phyloP scores from a whole-genome alignment of 2,329 filamentous ascomycete species.

The Colletotrichum sp. region DNA sequence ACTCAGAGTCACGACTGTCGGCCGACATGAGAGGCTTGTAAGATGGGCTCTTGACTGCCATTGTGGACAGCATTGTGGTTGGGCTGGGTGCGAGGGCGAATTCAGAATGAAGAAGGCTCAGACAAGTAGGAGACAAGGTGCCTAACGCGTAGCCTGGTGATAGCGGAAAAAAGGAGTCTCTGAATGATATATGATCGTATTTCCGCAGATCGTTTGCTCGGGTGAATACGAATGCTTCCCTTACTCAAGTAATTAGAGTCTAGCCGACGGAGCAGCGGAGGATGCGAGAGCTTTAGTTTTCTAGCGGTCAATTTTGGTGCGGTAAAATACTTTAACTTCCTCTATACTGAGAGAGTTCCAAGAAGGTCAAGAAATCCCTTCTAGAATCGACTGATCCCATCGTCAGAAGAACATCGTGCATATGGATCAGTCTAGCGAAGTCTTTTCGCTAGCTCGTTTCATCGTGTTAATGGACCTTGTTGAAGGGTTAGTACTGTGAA shows the following conservation, averaged over 20 bases:
- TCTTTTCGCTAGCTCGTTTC: neutral
- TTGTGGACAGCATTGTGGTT: neutral
- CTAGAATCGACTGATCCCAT: neutral
- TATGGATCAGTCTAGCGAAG: neutral
- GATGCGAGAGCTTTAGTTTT: neutral
- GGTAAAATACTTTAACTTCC: neutral
- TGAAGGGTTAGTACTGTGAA: neutral
- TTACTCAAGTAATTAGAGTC: neutral
- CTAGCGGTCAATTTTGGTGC: neutral
- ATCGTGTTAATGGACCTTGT: neutral
- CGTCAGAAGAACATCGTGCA: neutral
- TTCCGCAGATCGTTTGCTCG: neutral
- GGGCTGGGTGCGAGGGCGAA: neutral
- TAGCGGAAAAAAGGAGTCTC: neutral
- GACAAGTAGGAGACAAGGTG: neutral
- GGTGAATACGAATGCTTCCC: neutral
- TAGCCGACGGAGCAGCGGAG: neutral
- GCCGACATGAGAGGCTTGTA: constrained; percentile 3
- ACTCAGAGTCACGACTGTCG: neutral
- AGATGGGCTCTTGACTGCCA: neutral
- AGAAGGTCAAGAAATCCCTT: neutral
- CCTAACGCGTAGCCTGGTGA: neutral
- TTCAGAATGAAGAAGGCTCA: neutral
- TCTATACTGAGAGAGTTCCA: neutral
- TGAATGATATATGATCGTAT: neutral